phyloP scores from a whole-genome alignment of 208 protist species.

The Leptomonas seymouri region DNA sequence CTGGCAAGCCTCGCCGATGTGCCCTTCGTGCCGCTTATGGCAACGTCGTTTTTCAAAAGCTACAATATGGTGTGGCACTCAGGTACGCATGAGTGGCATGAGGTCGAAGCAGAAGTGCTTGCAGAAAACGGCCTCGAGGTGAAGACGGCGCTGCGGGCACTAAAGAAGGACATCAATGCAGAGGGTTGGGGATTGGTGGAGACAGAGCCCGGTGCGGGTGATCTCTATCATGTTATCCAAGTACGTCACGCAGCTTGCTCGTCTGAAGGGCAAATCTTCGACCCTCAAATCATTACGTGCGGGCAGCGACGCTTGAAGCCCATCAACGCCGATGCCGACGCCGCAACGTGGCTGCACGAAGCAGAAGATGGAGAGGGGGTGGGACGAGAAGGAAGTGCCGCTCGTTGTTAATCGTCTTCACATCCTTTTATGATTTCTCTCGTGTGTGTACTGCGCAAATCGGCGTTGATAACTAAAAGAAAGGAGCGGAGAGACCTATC shows the following conservation, averaged over 20 bases:
- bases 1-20: constrained; percentile 33
- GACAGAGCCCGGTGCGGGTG: constrained; percentile 32
- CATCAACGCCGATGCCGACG: constrained; percentile 9
- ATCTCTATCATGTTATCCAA: constrained; percentile 32
- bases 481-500: too few species aligned
- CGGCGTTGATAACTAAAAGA: too few species aligned
- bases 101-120: constrained; percentile 15
- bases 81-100: constrained; percentile 4
- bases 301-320: constrained; percentile 9
- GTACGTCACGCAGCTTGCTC: constrained; percentile 1
- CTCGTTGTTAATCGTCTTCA: constrained; percentile 12
- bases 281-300: constrained; percentile 12
- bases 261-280: neutral
- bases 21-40: constrained; percentile 42
- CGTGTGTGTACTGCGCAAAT: too few species aligned
- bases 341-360: constrained; percentile 1
- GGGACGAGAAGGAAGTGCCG: too few species aligned
- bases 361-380: neutral
- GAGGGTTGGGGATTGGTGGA: constrained; percentile 66
- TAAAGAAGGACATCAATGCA: constrained; percentile 45
- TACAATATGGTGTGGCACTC: constrained; percentile 40
- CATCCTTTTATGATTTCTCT: too few species aligned
- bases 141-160: constrained; percentile 23
- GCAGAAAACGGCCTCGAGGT: constrained; percentile 34
- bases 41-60: constrained; percentile 45